Percentiles rank a stretch among this genome's conserved stretches.
phyloP scores from a whole-genome alignment of 1,284 basidiomycete species.

The Phylloboletellus chloephorus region DNA sequence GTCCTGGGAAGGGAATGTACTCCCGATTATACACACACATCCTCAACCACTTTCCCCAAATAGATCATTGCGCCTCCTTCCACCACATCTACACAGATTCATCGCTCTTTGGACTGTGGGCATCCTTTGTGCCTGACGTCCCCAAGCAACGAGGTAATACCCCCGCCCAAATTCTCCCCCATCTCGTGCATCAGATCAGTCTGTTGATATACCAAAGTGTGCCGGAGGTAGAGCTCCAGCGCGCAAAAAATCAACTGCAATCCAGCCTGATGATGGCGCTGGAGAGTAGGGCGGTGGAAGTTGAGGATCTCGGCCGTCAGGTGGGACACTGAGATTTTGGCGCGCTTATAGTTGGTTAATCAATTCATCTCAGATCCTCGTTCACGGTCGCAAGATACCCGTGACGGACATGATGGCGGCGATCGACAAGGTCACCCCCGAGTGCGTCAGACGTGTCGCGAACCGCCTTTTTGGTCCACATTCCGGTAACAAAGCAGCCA shows the following conservation, averaged over 20 bases:
- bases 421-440: constrained; percentile 78
- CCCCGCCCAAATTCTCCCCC: constrained; percentile 70
- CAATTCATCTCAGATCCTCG: constrained; percentile 61
- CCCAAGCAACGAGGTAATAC: constrained; percentile 55
- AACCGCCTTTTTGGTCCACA: constrained; percentile 63
- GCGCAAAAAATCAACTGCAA: constrained; percentile 97
- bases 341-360: constrained; percentile 1
- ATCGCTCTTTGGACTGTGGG: constrained; percentile 90
- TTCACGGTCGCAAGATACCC: constrained; percentile 85
- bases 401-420: constrained; percentile 89
- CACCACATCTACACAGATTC: constrained; percentile 97
- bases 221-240: constrained; percentile 63
- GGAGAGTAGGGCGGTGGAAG: constrained; percentile 86
- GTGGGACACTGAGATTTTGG: constrained; percentile 33
- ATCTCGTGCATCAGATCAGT: constrained; percentile 83
- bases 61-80: constrained; percentile 97
- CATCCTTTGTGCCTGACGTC: constrained; percentile 77
- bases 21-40: constrained; percentile 96
- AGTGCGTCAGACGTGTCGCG: constrained; percentile 70
- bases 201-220: constrained; percentile 65
- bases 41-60: constrained; percentile 88
- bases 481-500: constrained; percentile 57
- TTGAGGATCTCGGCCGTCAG: constrained; percentile 85
- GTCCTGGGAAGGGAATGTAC: constrained; percentile 99
- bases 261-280: constrained; percentile 93